Evolutionary conservation across 192 early-diverging fungal genomes (phyloP).

Genomic region (Chytriomyces sp.): DNA sequence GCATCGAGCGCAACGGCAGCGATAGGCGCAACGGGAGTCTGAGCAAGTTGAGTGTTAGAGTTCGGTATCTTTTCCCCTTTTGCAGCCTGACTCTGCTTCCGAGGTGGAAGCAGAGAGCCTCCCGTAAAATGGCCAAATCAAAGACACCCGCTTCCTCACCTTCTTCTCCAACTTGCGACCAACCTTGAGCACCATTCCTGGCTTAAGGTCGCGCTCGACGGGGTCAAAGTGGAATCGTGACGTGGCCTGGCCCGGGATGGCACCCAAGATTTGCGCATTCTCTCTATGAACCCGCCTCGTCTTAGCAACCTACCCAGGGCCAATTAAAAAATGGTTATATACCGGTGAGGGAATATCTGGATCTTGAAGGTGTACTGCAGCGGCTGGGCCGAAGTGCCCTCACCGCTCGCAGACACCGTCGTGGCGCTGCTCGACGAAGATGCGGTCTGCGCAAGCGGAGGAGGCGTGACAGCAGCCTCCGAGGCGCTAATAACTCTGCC

Average conservation of each 20-base stretch:
- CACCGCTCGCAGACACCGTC: too few species aligned
- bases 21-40: background rate
- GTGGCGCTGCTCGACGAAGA: background rate
- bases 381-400: background rate
- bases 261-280: conserved; percentile 9
- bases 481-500: too few species aligned
- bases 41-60: too few species aligned
- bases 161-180: conserved; percentile 47
- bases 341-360: conserved; percentile 28
- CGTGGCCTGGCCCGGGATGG: background rate
- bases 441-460: conserved; percentile 1
- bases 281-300: background rate
- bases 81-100: too few species aligned
- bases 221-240: conserved; percentile 40
- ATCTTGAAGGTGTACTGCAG: conserved; percentile 27
- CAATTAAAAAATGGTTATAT: background rate
- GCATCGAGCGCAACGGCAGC: background rate
- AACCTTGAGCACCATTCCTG: conserved; percentile 40
- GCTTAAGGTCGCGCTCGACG: conserved; percentile 39
- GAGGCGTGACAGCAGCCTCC: too few species aligned
- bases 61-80: too few species aligned
- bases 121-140: background rate
- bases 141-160: background rate
- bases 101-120: background rate
- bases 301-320: background rate